Conservation (phyloP, 768 basidiomycete genomes). For the Chalciporus piperatus region DNA sequence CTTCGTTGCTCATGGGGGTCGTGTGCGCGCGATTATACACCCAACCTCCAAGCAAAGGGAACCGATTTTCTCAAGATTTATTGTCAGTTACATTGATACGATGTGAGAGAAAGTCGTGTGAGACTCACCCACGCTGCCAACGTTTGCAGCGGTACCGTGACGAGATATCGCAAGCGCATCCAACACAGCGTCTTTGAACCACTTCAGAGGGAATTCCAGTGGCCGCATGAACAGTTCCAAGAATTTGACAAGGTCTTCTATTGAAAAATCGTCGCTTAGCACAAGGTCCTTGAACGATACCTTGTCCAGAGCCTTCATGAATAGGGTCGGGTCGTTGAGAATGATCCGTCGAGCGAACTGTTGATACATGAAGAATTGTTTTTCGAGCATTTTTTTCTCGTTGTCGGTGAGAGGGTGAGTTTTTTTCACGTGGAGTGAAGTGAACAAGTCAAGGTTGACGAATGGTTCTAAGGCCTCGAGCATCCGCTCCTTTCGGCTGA, state of each 20-base stretch:
- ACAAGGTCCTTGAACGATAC: conserved; percentile 34
- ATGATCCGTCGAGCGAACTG: conserved; percentile 32
- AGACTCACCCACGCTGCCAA: conserved; percentile 8
- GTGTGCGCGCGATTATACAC: conserved; percentile 26
- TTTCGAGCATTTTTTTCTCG: neutral
- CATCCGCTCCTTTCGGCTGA: conserved; percentile 7
- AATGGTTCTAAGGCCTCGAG: neutral
- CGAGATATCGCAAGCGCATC: conserved; percentile 20
- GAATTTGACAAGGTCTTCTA: conserved; percentile 21
- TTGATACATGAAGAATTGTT: conserved; percentile 1
- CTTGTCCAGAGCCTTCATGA: conserved; percentile 27
- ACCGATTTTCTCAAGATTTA: conserved; percentile 9
- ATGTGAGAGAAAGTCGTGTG: neutral
- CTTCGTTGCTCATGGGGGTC: conserved; percentile 25
- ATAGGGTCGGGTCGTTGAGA: conserved; percentile 28
- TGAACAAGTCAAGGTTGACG: conserved; percentile 4
- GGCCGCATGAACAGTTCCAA: neutral
- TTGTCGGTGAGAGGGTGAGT: neutral
- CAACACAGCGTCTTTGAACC: conserved; percentile 28
- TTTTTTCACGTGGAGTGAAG: neutral
- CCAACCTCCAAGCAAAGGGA: conserved; percentile 32
- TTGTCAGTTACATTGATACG: neutral
- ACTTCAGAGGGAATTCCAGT: conserved; percentile 17
- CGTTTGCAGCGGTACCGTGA: conserved; percentile 9
- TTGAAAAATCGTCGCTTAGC: conserved; percentile 29